These are phyloP conservation scores for Thielaviopsis populi DNA, from an alignment of 2,329 filamentous ascomycete genomes.

Conservation along the genomic window DNA sequence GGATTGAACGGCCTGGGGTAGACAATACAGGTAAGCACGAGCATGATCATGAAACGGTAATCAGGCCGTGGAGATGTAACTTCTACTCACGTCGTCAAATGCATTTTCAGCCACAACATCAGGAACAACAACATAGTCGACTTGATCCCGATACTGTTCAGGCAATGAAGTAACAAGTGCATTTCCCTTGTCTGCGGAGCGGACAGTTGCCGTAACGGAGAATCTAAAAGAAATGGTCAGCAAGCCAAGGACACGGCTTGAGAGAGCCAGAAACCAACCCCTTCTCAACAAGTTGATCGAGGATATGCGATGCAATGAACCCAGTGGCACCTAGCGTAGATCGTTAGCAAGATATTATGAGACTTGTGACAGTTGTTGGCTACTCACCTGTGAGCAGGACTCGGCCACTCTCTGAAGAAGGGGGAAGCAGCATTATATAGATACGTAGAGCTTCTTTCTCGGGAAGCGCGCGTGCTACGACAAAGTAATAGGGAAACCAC, in stretches of 20 bases:
- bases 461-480: neutral
- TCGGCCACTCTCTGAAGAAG: neutral
- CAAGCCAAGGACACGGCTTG: neutral
- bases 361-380: neutral
- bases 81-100: constrained; percentile 39
- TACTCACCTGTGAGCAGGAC: constrained; percentile 11
- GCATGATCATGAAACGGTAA: constrained; percentile 24
- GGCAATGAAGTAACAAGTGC: constrained; percentile 29
- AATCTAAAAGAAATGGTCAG: neutral
- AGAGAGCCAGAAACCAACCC: neutral
- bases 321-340: constrained; percentile 31
- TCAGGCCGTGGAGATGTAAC: constrained; percentile 17
- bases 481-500: neutral
- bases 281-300: constrained; percentile 30
- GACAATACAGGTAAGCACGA: neutral
- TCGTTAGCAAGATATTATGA: neutral
- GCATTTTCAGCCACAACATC: constrained; percentile 57
- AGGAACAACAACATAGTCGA: constrained; percentile 43
- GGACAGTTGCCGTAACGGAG: constrained; percentile 11
- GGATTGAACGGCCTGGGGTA: constrained; percentile 8
- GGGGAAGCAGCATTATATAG: neutral
- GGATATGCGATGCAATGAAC: constrained; percentile 39
- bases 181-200: constrained; percentile 30
- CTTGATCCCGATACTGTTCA: constrained; percentile 17
- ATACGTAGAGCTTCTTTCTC: no score